Conservation (phyloP, 148 eudicot species). For the Rhododendron ovatum region DNA sequence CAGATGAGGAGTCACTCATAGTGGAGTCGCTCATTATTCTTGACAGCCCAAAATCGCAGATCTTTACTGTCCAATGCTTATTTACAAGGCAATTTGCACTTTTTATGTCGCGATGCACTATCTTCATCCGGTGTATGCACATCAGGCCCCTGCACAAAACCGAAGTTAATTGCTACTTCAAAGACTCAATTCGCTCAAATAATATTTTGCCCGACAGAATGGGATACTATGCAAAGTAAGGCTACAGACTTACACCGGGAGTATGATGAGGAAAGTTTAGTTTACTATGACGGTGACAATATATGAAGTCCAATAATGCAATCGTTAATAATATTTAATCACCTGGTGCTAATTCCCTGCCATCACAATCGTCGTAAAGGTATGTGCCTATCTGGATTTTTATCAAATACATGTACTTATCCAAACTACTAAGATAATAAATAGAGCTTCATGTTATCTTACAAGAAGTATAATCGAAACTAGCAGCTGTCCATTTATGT, state of each 20-base stretch:
- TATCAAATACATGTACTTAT: background rate
- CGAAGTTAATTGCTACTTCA: slow-evolving; percentile 17
- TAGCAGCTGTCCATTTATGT: background rate
- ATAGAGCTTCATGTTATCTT: background rate
- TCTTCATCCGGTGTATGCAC: slow-evolving; percentile 97
- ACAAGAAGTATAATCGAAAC: background rate
- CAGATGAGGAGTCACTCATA: slow-evolving; percentile 65
- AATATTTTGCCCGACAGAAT: background rate
- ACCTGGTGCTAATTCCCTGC: background rate
- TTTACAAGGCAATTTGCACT: slow-evolving; percentile 96
- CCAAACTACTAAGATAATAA: background rate
- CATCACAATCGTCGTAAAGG: background rate
- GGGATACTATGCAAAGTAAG: background rate
- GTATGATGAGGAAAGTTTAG: background rate
- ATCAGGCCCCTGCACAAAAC: slow-evolving; percentile 65
- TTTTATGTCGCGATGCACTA: slow-evolving; percentile 89
- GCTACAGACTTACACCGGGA: background rate
- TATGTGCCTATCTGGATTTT: background rate
- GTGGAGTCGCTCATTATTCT: slow-evolving; percentile 53
- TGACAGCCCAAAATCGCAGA: slow-evolving; percentile 94
- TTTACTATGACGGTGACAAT: background rate
- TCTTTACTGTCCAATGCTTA: slow-evolving; percentile 84
- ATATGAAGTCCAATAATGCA: background rate
- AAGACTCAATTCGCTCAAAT: background rate
- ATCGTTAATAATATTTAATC: background rate